phyloP scores from a whole-genome alignment of 2,329 filamentous ascomycete species.

The Phialocephala sp. region DNA sequence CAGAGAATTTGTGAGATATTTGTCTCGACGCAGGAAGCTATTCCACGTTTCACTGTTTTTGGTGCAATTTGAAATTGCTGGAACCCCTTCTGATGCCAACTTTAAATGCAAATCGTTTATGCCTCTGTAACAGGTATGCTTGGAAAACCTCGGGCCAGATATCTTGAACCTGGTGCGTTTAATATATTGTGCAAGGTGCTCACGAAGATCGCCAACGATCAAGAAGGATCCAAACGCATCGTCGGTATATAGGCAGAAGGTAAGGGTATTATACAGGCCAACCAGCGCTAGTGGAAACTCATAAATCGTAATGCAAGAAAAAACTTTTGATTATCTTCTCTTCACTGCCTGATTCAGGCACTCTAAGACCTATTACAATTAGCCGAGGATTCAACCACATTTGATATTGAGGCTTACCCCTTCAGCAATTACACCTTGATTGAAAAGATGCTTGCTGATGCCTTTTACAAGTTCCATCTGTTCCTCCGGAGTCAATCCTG shows the following conservation, averaged over 20 bases:
- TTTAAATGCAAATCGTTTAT: neutral
- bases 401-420: conserved; percentile 34
- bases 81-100: conserved; percentile 6
- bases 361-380: conserved; percentile 35
- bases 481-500: conserved; percentile 83
- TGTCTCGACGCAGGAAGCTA: neutral
- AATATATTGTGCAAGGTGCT: conserved; percentile 1
- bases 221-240: conserved; percentile 28
- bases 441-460: conserved; percentile 67
- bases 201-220: conserved; percentile 8
- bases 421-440: conserved; percentile 57
- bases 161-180: neutral
- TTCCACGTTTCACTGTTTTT: conserved; percentile 1
- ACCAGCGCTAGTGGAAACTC: conserved; percentile 33
- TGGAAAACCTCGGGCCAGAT: neutral
- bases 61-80: conserved; percentile 11
- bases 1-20: neutral
- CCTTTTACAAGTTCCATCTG: conserved; percentile 80
- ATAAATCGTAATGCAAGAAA: conserved; percentile 33
- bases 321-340: conserved; percentile 33
- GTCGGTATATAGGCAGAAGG: conserved; percentile 25
- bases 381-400: neutral
- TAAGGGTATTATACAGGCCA: conserved; percentile 37
- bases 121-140: conserved; percentile 6
- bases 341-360: conserved; percentile 37